Evolutionary conservation across 2,329 filamentous ascomycete species (phyloP), one percentile per base, ranked within the genome.

Genomic region (Fusarium nodosum): DNA sequence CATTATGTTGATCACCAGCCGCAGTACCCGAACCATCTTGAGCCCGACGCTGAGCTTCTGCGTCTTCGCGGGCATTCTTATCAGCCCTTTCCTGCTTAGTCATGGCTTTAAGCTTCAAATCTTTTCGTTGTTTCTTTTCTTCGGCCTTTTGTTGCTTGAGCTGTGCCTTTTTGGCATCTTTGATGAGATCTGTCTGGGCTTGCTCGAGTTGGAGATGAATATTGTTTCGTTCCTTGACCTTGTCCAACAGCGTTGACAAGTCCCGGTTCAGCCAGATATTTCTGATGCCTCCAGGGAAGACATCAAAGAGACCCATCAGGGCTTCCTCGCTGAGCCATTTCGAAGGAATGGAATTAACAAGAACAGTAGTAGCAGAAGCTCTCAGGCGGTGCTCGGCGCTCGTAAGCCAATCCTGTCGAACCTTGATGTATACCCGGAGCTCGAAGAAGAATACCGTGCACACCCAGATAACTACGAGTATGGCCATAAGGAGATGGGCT

Each of bases 201-300:
- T 81, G 80, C 76, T 99, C 96, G 0, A 99, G 86, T 58, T 84
- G 82, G 42, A 85, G 78, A 47, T 95, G 93, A 16, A 97, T 82
- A 11, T 86, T 81, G 64, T 94, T 88, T 45, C 96, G 88, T 68
- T 88, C 82, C 50, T 92, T 87, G 46, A 98, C 91, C 77, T 98
- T 98, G 65, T 94, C 91, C 47, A 93, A 86, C 13, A 99, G 86
- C 11, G 90, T 86, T 44, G 94, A 93, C 71, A 93, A 91, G 76
- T 99, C 93, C 65, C 95, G 88, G 63, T 97, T 99, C 73, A 99
- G 90, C 94, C 95, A 99, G 47, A 99, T 92, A 72, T 98, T 98
- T 63, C 93, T 89, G 75, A 99, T 91, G 31, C 96, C 96, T 22
- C 96, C 96, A 0, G 96, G 96, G 73, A 97, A 98, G 2, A 98